Evolutionary conservation across 495 filamentous ascomycete genomes (phyloP).

Genomic region (Halenospora varia): DNA sequence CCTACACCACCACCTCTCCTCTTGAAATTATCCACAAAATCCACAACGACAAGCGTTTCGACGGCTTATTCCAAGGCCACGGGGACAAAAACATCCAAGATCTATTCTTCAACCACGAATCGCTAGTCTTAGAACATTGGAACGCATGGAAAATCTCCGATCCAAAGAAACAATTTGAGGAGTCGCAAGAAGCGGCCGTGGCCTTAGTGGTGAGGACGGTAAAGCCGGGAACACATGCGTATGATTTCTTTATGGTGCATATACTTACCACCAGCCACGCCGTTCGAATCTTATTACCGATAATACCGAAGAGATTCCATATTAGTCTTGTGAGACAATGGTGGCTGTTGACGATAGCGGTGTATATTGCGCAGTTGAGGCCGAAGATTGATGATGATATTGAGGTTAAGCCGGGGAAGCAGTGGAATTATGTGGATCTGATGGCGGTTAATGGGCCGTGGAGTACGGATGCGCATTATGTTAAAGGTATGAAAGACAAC

Average conservation of each 20-base stretch:
- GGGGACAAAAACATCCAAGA: conserved; percentile 60
- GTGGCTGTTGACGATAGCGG: conserved; percentile 77
- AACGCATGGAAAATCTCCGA: conserved; percentile 71
- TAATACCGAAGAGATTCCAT: conserved; percentile 70
- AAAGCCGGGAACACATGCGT: conserved; percentile 52
- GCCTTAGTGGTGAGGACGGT: conserved; percentile 65
- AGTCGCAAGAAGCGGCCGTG: conserved; percentile 72
- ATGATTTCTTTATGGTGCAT: conserved; percentile 85
- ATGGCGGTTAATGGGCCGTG: conserved; percentile 61
- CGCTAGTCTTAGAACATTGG: conserved; percentile 77
- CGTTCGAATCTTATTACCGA: conserved; percentile 75
- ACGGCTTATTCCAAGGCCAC: conserved; percentile 53
- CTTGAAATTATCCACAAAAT: conserved; percentile 66
- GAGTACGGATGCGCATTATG: conserved; percentile 72
- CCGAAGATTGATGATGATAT: conserved; percentile 63
- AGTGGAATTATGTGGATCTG: conserved; percentile 73
- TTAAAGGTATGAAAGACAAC: conserved; percentile 63
- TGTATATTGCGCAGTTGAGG: conserved; percentile 72
- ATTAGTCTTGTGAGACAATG: conserved; percentile 72
- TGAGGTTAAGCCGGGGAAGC: conserved; percentile 58
- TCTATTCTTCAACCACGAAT: conserved; percentile 66
- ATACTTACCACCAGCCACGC: conserved; percentile 82
- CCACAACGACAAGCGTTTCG: conserved; percentile 46
- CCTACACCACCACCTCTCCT: conserved; percentile 49
- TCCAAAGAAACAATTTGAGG: conserved; percentile 65